phyloP scores from a whole-genome alignment of 2,329 filamentous ascomycete genomes.

The Scortechinia acanthostroma region DNA sequence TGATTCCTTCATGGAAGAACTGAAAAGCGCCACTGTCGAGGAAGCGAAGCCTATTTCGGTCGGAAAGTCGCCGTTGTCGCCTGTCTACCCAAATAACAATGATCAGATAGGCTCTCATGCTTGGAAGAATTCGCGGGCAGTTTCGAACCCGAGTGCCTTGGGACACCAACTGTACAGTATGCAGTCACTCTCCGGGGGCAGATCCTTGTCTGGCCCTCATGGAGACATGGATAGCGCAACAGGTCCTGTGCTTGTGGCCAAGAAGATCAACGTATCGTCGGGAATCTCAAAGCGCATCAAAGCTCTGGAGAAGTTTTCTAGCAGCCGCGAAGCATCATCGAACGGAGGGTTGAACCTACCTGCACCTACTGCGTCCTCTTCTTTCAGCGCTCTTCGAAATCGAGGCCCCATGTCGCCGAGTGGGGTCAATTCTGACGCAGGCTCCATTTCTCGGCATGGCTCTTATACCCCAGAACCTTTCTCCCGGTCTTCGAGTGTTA shows the following conservation, averaged over 20 bases:
- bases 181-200: neutral
- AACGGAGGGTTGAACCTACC: neutral
- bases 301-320: conserved; percentile 74
- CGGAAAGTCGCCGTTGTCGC: conserved; percentile 74
- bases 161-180: neutral
- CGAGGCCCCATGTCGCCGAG: neutral
- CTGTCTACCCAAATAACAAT: conserved; percentile 39
- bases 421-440: neutral
- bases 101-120: conserved; percentile 10
- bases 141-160: conserved; percentile 26
- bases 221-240: neutral
- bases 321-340: conserved; percentile 19
- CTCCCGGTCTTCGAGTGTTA: no score
- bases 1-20: conserved; percentile 77
- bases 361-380: neutral
- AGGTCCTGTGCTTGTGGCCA: conserved; percentile 43
- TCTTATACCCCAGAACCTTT: neutral
- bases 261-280: conserved; percentile 77
- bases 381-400: neutral
- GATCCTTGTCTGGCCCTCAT: neutral
- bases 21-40: conserved; percentile 74
- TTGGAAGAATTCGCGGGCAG: conserved; percentile 30
- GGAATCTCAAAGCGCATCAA: conserved; percentile 94
- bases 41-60: conserved; percentile 76
- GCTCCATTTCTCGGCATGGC: neutral